Conservation (phyloP, 345 rosid species). For the Hevea brasiliensis region DNA sequence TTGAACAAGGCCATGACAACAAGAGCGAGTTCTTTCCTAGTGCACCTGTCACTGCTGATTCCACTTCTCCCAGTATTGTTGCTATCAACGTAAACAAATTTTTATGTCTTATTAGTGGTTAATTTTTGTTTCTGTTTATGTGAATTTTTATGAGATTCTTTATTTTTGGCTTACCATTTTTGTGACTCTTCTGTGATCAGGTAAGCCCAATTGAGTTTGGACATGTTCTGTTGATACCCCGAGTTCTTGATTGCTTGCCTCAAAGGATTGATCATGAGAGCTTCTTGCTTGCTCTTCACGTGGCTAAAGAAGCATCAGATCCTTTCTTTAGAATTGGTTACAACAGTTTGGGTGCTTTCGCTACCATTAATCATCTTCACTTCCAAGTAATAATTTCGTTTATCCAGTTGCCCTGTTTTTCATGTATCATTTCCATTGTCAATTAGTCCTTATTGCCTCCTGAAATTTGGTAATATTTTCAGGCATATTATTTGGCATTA, state of each 20-base stretch:
- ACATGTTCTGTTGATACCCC: slow-evolving; percentile 85
- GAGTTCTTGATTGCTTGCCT: slow-evolving; percentile 76
- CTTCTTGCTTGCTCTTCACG: slow-evolving; percentile 72
- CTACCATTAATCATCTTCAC: slow-evolving; percentile 95
- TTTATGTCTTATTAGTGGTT: not conserved
- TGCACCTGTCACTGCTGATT: slow-evolving; percentile 55
- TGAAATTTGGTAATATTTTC: not conserved
- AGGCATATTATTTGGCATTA: slow-evolving; percentile 80
- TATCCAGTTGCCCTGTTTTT: not conserved
- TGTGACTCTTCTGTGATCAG: slow-evolving; percentile 33
- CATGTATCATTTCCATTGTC: not conserved
- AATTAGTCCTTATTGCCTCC: not conserved
- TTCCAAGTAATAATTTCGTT: slow-evolving; percentile 57
- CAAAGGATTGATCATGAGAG: slow-evolving; percentile 84
- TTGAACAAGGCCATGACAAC: not conserved
- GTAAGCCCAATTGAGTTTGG: slow-evolving; percentile 98
- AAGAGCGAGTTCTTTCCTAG: slow-evolving; percentile 45
- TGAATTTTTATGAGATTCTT: too few relatives aligned
- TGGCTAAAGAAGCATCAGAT: slow-evolving; percentile 78
- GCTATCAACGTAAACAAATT: slow-evolving; percentile 41
- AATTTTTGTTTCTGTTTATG: too few relatives aligned
- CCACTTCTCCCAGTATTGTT: slow-evolving; percentile 70
- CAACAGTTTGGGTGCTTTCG: slow-evolving; percentile 96
- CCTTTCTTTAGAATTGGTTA: slow-evolving; percentile 84
- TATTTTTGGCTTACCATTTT: too few relatives aligned